These are phyloP conservation scores for Scenedesmus sp. DNA, from an alignment of 163 green algal species.

Conservation along the genomic window DNA sequence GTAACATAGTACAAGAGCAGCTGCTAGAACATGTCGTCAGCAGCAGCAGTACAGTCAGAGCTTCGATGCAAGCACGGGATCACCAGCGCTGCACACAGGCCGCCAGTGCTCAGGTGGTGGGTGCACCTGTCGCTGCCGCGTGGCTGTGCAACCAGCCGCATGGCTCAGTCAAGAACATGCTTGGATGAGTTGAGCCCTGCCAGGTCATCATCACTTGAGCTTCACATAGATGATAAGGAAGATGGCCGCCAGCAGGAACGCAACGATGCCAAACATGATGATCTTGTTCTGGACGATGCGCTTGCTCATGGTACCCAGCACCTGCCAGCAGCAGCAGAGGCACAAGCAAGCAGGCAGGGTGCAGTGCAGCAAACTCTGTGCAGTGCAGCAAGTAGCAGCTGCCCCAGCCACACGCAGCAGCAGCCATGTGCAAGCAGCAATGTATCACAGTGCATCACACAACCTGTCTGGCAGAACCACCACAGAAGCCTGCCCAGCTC, in stretches of 20 bases:
- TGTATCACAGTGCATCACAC: neutral
- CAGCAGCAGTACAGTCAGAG: too few relatives aligned
- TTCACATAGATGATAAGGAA: conserved; percentile 94
- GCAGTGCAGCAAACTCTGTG: neutral
- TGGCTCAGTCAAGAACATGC: too few relatives aligned
- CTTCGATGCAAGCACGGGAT: too few relatives aligned
- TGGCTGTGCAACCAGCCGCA: too few relatives aligned
- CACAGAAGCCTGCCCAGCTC: neutral
- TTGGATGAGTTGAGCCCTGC: neutral
- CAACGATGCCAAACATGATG: conserved; percentile 89
- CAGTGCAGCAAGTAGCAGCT: too few relatives aligned
- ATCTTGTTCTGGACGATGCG: conserved; percentile 95
- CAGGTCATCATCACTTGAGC: conserved; percentile 36
- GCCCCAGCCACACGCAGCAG: too few relatives aligned
- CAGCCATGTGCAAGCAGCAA: neutral
- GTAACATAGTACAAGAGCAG: too few relatives aligned
- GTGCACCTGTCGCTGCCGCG: too few relatives aligned
- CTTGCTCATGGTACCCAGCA: conserved; percentile 90
- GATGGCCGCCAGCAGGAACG: conserved; percentile 84
- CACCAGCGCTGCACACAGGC: too few relatives aligned
- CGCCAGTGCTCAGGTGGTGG: too few relatives aligned
- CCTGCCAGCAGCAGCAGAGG: conserved; percentile 19
- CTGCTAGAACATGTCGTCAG: too few relatives aligned
- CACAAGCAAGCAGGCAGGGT: neutral
- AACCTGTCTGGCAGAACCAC: neutral